Conservation (phyloP, 345 rosid species). For the Cardamine resedifolia region DNA sequence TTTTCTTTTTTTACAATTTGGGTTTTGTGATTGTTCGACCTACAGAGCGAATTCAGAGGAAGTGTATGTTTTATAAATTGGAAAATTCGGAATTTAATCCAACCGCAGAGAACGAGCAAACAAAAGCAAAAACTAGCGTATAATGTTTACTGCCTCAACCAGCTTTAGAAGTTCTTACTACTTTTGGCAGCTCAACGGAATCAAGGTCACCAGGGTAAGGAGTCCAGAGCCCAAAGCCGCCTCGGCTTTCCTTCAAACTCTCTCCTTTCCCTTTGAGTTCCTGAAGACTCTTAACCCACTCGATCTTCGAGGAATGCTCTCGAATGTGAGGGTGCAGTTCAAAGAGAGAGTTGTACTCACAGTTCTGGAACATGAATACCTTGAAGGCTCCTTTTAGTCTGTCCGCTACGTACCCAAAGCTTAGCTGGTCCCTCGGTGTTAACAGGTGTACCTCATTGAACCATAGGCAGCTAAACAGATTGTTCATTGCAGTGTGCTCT, state of each 20-base stretch:
- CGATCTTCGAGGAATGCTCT: constrained; percentile 94
- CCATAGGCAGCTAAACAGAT: constrained; percentile 94
- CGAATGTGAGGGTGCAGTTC: constrained; percentile 85
- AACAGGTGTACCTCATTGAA: constrained; percentile 93
- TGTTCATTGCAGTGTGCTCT: constrained; percentile 77
- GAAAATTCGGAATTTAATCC: constrained; percentile 16
- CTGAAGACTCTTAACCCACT: constrained; percentile 80
- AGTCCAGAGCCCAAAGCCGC: constrained; percentile 94
- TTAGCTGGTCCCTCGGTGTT: constrained; percentile 98
- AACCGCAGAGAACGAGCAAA: background rate
- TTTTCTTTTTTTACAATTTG: background rate
- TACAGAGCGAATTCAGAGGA: background rate
- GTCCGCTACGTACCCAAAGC: constrained; percentile 84
- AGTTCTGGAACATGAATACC: constrained; percentile 87
- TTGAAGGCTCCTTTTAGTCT: constrained; percentile 68
- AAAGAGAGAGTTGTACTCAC: constrained; percentile 86
- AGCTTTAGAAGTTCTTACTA: constrained; percentile 86
- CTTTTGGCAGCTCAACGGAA: constrained; percentile 64
- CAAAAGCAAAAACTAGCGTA: background rate
- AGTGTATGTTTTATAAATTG: background rate
- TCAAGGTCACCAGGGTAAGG: constrained; percentile 84
- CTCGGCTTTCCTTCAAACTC: constrained; percentile 74
- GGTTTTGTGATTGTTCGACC: background rate
- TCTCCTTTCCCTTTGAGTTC: constrained; percentile 84
- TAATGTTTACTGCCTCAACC: constrained; percentile 46